Base-by-base conservation (phyloP, 2,329 filamentous ascomycete species). In the Apiospora sp. region DNA sequence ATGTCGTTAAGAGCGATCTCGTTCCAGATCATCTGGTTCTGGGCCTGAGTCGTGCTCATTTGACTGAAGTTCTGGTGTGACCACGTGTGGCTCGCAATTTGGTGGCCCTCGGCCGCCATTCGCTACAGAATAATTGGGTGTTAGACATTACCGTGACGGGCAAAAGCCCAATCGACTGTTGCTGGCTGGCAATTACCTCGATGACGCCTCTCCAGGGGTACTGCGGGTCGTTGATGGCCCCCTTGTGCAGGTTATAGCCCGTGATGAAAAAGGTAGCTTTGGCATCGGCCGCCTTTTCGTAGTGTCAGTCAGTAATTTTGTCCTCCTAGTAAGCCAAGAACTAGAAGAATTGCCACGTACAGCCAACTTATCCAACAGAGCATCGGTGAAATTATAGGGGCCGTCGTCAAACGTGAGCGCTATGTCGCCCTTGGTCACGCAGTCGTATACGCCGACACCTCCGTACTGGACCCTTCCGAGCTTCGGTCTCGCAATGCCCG, bases 331-430 rank as follows among this genome's bases (percentile, higher is more conserved):
- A 41, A 27, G 54, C 48, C 10, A 37, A 43, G 7, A 5, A 46
- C 22, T 12, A 43, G 51, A 16, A 0, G 30, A 22, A 2, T 48
- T 37, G 34, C 37, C n/a, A 16, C 30, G 22, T 76, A 81, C 79
- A 51, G 77, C 75, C 67, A 81, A 72, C 73, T 91, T 83, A 75
- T 92, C 87, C 27, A 92, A 84, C 27, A 92, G 84, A 74, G 90
- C 86, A 46, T 82, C 80, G 3, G 90, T 92, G 78, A 89, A 91
- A n/a, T 84, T 81, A 72, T 86, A 87, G 51, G 90, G 90, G 2
- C 90, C 90, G 78, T 92, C 90, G 75, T 92, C 90, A 75, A 88
- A 92, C 1, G 90, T 92, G 71, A 92, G 78, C 30, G 90, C 90
- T 75, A 92, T 85, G 41, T 87, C 88, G 70, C 89, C 87, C 10